A percentile compares a stretch with the other conserved stretches of the same genome.
phyloP scores from a whole-genome alignment of 2,329 filamentous ascomycete genomes.

The Ophiosphaerella narmari region DNA sequence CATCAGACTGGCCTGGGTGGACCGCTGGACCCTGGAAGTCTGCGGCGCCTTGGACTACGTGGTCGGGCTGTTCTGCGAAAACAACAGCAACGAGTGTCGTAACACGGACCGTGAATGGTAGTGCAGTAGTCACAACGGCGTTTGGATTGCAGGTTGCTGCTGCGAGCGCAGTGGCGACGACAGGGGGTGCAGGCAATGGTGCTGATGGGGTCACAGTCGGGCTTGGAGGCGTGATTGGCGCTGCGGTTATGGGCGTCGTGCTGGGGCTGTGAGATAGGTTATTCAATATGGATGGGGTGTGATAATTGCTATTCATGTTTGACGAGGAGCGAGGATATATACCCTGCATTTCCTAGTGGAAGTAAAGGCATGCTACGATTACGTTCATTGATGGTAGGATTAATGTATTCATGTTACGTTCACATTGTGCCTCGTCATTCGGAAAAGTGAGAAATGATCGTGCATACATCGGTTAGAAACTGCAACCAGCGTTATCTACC shows the following conservation, averaged over 20 bases:
- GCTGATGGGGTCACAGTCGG: constrained; percentile 21
- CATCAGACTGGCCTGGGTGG: constrained; percentile 45
- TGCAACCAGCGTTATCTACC: too few relatives aligned
- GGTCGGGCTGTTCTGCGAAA: constrained; percentile 36
- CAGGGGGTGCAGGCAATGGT: constrained; percentile 2
- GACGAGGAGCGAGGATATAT: too few relatives aligned
- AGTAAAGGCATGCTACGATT: too few relatives aligned
- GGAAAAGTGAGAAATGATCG: too few relatives aligned
- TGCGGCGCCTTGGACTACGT: constrained; percentile 43
- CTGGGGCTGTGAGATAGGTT: constrained; percentile 21
- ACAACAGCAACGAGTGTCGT: constrained; percentile 39
- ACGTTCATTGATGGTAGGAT: too few relatives aligned
- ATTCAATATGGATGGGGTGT: neutral
- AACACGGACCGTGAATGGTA: constrained; percentile 35
- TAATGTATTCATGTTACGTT: too few relatives aligned
- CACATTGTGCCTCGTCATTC: too few relatives aligned
- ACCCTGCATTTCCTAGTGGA: too few relatives aligned
- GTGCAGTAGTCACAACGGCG: constrained; percentile 24
- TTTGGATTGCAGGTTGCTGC: constrained; percentile 42
- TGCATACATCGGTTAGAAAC: too few relatives aligned
- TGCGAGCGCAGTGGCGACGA: constrained; percentile 17
- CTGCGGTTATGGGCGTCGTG: constrained; percentile 27
- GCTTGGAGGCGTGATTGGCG: constrained; percentile 24
- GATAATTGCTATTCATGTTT: neutral
- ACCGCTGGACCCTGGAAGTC: constrained; percentile 43